These are phyloP conservation scores for Pestalotiopsis sp. DNA, from an alignment of 2,329 filamentous ascomycete genomes.

Conservation along the genomic window DNA sequence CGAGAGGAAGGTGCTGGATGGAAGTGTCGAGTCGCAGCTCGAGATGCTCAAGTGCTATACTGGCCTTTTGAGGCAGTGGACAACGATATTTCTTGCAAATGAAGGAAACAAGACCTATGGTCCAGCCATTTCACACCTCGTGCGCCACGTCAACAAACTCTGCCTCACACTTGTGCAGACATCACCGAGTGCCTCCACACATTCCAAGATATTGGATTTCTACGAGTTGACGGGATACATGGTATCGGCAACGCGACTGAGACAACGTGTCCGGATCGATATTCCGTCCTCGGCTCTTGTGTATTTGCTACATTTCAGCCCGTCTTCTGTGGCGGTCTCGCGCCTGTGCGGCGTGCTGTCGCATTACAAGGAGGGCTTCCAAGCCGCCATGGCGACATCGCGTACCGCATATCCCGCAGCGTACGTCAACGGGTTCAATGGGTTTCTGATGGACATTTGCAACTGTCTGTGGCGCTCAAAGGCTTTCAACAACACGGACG, in stretches of 20 bases:
- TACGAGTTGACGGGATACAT: conserved; percentile 64
- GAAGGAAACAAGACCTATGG: conserved; percentile 37
- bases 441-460: conserved; percentile 83
- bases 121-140: conserved; percentile 40
- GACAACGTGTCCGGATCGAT: conserved; percentile 62
- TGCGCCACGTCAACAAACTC: conserved; percentile 55
- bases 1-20: conserved; percentile 52
- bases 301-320: conserved; percentile 70
- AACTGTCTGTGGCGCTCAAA: conserved; percentile 80
- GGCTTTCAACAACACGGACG: conserved; percentile 67
- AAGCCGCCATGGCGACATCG: conserved; percentile 42
- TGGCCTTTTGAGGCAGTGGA: conserved; percentile 64
- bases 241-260: conserved; percentile 52
- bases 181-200: conserved; percentile 40
- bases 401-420: conserved; percentile 51
- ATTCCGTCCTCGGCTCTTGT: conserved; percentile 69
- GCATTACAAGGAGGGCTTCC: conserved; percentile 74
- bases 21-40: conserved; percentile 53
- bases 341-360: conserved; percentile 71
- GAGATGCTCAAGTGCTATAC: conserved; percentile 70
- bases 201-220: conserved; percentile 68
- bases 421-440: conserved; percentile 74
- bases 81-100: conserved; percentile 42
- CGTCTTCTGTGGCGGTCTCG: conserved; percentile 64
- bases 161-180: conserved; percentile 62